Conservation (phyloP, 768 basidiomycete species). For the Neoboletus magnificus region DNA sequence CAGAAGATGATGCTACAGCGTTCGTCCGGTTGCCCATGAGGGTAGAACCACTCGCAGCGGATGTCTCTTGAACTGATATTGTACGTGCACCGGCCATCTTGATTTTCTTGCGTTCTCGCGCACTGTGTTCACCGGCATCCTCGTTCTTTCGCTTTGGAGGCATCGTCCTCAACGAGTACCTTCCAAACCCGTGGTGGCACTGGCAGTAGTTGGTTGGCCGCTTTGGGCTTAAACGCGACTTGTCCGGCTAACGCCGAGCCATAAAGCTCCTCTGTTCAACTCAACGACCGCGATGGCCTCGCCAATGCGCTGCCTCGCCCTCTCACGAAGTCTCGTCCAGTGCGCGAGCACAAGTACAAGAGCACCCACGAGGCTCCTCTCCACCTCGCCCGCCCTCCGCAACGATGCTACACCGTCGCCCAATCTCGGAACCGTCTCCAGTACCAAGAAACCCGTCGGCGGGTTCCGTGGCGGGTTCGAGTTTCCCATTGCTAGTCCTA, state of each 20-base stretch:
- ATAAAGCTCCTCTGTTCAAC: not conserved
- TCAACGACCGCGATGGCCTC: slow-evolving; percentile 34
- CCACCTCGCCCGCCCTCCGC: slow-evolving; percentile 41
- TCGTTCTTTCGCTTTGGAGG: slow-evolving; percentile 40
- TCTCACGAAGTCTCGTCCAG: slow-evolving; percentile 14
- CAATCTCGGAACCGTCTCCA: slow-evolving; percentile 52
- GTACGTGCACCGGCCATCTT: slow-evolving; percentile 62
- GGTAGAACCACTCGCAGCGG: slow-evolving; percentile 7
- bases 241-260: slow-evolving; percentile 24
- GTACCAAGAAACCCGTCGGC: slow-evolving; percentile 73
- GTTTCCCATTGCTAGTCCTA: slow-evolving; percentile 5
- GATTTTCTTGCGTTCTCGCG: slow-evolving; percentile 64
- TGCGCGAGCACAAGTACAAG: slow-evolving; percentile 2
- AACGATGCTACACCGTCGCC: slow-evolving; percentile 42
- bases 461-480: slow-evolving; percentile 63
- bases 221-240: not conserved
- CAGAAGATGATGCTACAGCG: slow-evolving; percentile 27
- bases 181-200: not conserved
- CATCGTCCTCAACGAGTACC: slow-evolving; percentile 28
- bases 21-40: slow-evolving; percentile 15
- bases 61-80: slow-evolving; percentile 56
- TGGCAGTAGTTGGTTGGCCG: not conserved
- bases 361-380: slow-evolving; percentile 36
- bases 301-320: slow-evolving; percentile 29
- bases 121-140: slow-evolving; percentile 27